A percentile compares a stretch with the other conserved stretches of the same genome.
Conservation (phyloP, 2,329 filamentous ascomycete species). For the Shiraia bambusicola region DNA sequence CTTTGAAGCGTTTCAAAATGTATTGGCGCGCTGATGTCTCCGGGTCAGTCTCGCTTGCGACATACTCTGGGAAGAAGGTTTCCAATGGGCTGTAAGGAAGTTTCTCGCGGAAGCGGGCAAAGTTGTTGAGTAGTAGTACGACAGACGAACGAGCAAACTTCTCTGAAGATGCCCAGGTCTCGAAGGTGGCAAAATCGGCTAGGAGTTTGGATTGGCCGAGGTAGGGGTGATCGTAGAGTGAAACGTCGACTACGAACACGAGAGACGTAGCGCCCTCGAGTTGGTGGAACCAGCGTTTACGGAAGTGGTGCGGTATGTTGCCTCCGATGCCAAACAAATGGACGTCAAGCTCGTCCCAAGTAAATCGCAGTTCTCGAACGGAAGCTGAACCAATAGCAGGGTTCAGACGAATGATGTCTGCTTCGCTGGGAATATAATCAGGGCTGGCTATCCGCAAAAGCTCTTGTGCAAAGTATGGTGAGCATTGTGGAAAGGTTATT, state of each 20-base stretch:
- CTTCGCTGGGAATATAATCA: constrained; percentile 37
- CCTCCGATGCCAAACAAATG: constrained; percentile 41
- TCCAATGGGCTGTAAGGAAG: constrained; percentile 31
- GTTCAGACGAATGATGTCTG: constrained; percentile 39
- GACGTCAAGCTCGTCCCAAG: constrained; percentile 39
- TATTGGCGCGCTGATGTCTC: constrained; percentile 36
- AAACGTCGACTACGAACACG: constrained; percentile 38
- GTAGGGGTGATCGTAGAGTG: constrained; percentile 36
- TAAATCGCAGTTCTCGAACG: constrained; percentile 40
- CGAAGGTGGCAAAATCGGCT: constrained; percentile 35
- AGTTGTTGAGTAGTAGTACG: constrained; percentile 41
- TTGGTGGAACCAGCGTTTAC: constrained; percentile 41
- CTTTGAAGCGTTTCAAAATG: constrained; percentile 35
- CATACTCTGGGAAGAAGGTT: constrained; percentile 35
- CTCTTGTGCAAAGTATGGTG: constrained; percentile 37
- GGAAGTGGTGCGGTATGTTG: constrained; percentile 34
- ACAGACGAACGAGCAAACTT: constrained; percentile 32
- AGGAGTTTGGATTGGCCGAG: constrained; percentile 29
- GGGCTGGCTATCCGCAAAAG: constrained; percentile 25
- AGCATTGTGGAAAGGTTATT: constrained; percentile 41
- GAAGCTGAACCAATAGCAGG: constrained; percentile 32
- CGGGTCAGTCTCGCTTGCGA: constrained; percentile 16
- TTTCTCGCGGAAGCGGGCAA: constrained; percentile 37
- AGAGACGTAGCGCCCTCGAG: constrained; percentile 37
- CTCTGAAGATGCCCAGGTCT: constrained; percentile 32